Conservation (phyloP, 225 moss, liverwort and hornwort species). For the Polytrichum formosum region DNA sequence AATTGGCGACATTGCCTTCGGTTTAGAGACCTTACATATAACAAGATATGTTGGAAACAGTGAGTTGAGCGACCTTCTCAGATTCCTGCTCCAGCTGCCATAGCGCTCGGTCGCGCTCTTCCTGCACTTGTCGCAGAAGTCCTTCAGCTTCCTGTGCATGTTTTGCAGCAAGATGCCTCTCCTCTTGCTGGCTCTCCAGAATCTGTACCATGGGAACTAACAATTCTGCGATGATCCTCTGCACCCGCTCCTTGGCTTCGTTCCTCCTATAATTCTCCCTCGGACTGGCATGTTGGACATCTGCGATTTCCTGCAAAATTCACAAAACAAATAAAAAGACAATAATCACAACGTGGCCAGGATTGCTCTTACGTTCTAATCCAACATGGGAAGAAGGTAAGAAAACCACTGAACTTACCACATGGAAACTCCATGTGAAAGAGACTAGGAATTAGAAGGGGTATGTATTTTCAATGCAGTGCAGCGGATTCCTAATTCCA, state of each 20-base stretch:
- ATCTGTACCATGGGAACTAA: slow-evolving; percentile 34
- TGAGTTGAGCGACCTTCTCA: neutral
- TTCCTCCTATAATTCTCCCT: neutral
- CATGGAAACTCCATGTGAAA: too few relatives aligned
- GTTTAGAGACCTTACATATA: slow-evolving; percentile 16
- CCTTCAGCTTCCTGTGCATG: slow-evolving; percentile 27
- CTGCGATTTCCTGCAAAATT: slow-evolving; percentile 28
- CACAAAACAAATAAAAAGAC: too few relatives aligned
- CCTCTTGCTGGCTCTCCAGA: slow-evolving; percentile 37
- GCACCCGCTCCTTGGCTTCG: slow-evolving; percentile 32
- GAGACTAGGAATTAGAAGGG: too few relatives aligned
- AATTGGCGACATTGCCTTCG: neutral
- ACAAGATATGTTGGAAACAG: too few relatives aligned
- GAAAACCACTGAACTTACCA: too few relatives aligned
- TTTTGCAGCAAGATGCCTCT: slow-evolving; percentile 13
- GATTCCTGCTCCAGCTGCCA: slow-evolving; percentile 25
- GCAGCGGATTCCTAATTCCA: too few relatives aligned
- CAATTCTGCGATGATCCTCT: slow-evolving; percentile 21
- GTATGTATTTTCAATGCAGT: too few relatives aligned
- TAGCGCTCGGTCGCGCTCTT: slow-evolving; percentile 34
- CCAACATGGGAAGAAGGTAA: neutral
- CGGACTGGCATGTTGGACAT: slow-evolving; percentile 9
- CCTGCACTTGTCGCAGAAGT: slow-evolving; percentile 28
- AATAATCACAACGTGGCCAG: too few relatives aligned
- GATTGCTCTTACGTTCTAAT: neutral